Evolutionary conservation across 2,329 filamentous ascomycete species (phyloP).

Genomic region (Alternaria sp.): DNA sequence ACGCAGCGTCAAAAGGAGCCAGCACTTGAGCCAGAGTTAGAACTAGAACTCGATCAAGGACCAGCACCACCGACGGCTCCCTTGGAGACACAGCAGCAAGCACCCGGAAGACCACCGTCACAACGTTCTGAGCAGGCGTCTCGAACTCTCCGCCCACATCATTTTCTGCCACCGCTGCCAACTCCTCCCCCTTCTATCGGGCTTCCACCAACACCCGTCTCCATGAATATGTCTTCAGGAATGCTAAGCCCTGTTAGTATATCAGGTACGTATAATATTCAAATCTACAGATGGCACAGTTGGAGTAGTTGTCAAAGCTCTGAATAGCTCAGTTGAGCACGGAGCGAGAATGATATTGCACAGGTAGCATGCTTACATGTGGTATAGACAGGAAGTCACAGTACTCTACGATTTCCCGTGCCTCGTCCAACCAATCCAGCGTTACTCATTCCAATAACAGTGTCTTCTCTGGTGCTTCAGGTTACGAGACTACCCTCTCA

Average conservation of each 20-base stretch:
- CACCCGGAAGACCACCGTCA: conserved; percentile 10
- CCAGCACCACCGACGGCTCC: conserved; percentile 27
- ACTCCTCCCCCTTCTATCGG: conserved; percentile 27
- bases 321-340: neutral
- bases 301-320: neutral
- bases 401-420: conserved; percentile 28
- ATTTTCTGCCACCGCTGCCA: conserved; percentile 27
- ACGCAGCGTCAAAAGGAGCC: conserved; percentile 2
- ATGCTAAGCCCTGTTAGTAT: conserved; percentile 10
- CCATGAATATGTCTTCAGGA: conserved; percentile 9
- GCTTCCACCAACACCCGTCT: conserved; percentile 28
- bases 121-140: conserved; percentile 10
- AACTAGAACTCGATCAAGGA: conserved; percentile 14
- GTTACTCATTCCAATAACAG: conserved; percentile 28
- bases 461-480: conserved; percentile 29
- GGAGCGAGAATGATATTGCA: neutral
- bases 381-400: conserved; percentile 22
- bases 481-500: conserved; percentile 28
- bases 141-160: conserved; percentile 20
- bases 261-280: conserved; percentile 28
- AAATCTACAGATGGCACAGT: neutral
- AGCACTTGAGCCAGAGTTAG: conserved; percentile 3
- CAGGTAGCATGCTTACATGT: conserved; percentile 15
- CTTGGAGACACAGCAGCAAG: conserved; percentile 9
- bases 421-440: conserved; percentile 31